Base-by-base conservation (phyloP, 495 filamentous ascomycete species). In the Cairneyella variabilis region DNA sequence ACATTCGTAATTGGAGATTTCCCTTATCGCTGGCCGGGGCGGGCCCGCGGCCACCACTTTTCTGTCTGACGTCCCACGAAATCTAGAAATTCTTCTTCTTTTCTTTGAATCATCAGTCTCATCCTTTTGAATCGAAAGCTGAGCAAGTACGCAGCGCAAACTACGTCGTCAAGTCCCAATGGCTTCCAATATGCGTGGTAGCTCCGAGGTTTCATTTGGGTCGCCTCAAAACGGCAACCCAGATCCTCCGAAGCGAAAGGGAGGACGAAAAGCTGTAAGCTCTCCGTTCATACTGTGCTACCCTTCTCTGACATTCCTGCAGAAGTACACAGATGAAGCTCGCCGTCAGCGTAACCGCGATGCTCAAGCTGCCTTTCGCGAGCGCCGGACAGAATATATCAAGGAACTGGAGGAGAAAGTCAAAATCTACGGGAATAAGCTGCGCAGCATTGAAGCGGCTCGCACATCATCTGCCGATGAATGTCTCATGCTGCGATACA, bases 401-500 rank as follows among this genome's bases (percentile, higher is more conserved):
- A 48, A 52, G 36, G 36, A 58, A 40, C 20, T 58, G 2, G 55
- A 58, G 21, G 43, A 53, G 8, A 41, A 17, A 3, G 49, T 58
- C n/a, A 44, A 42, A 20, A 25, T 27, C 7, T 38, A 52, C 11
- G 28, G 30, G 9, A 21, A 21, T 3, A 58, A 53, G 14, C 16
- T 52, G 23, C 26, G 42, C 9, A 42, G 8, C 14, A 2, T 48
- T 11, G 32, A 58, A 14, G 22, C 26, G 2, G 28, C 32, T 12
- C 25, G 38, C 3, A 21, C 23, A 10, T 44, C 34, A 17, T 22
- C 38, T 12, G 37, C 36, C 3, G 49, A 52, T 30, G 55, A 58
- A 38, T 58, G 49, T 43, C 14, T 58, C 3, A 58, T 58, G 55
- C 36, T 58, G 22, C 14, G 49, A 14, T 58, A 58, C 26, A 58